These are phyloP conservation scores for Eimeria zaria DNA, from an alignment of 169 alveolate species.

Conservation along the genomic window DNA sequence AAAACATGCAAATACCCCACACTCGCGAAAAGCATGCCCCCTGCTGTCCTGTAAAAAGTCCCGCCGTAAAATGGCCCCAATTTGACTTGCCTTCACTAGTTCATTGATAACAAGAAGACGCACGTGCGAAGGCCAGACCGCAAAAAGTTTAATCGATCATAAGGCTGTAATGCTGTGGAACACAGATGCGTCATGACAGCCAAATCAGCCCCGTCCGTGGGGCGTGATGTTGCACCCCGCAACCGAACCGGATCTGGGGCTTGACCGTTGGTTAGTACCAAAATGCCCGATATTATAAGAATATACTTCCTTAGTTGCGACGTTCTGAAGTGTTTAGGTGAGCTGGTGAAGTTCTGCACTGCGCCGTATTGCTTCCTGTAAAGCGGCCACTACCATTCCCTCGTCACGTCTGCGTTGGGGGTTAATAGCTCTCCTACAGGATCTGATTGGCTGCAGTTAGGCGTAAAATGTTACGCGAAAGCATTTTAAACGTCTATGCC, in stretches of 20 bases:
- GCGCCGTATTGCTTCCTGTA: background rate
- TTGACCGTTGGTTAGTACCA: background rate
- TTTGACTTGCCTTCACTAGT: constrained; percentile 69
- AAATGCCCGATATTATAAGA: background rate
- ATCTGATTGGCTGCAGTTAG: background rate
- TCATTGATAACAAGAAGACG: constrained; percentile 77
- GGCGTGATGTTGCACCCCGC: constrained; percentile 75
- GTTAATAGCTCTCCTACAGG: background rate
- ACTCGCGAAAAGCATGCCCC: constrained; percentile 1
- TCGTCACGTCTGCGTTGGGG: background rate
- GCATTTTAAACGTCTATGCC: background rate
- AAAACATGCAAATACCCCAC: constrained; percentile 74
- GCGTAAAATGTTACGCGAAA: background rate
- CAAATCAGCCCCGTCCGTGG: constrained; percentile 70
- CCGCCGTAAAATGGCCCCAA: background rate
- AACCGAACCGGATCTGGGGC: constrained; percentile 63
- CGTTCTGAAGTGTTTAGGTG: background rate
- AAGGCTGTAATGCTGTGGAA: background rate
- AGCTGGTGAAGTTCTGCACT: background rate
- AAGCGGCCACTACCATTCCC: background rate
- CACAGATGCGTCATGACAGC: constrained; percentile 4
- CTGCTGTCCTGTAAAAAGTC: background rate
- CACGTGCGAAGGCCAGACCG: constrained; percentile 75
- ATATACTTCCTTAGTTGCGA: background rate
- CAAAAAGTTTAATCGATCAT: background rate